Evolutionary conservation across 768 basidiomycete species (phyloP), one percentile per base, ranked within the genome.

Genomic region (Podaxis sp.): DNA sequence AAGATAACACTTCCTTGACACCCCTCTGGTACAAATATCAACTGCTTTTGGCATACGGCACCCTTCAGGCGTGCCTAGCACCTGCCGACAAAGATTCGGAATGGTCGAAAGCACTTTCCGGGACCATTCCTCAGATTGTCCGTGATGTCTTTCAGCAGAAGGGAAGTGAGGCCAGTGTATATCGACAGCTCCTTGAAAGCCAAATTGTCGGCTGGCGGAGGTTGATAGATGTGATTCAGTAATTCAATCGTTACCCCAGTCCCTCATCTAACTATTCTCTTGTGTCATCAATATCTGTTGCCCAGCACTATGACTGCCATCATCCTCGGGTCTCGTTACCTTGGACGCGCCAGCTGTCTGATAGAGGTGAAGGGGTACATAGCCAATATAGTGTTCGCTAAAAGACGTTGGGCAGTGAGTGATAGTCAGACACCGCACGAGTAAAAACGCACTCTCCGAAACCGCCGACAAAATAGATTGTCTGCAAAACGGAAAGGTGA

Each of bases 381-480:
- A 79, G 2, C 83, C 82, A 56, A 84, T 84, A 66, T 79, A 84
- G 63, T 84, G 82, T 56, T 73, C 70, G 64, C 79, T 80, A 62
- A 2, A 24, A 11, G 58, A 51, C 11, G 19, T 9, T 13, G n/a
- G 55, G 53, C 12, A 58, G 4, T 60, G n/a, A 65, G 37, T 51
- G 37, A 55, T n/a, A 41, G n/a, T 24, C 40, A 33, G 40, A 17
- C 59, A 46, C 24, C 8, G 11, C 29, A 57, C 47, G 38, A 59
- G 19, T 19, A 36, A n/a, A 24, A 6, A 37, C 79, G 58, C 64
- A 80, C 79, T 74, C 78, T 41, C 82, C 82, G 66, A 85, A 84
- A 2, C 83, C 83, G 12, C 83, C 83, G 4, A 85, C 82, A 56
- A 78, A 85, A 66, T 85, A 83, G 19, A 85, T 71, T 36, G 72